Percentiles rank a stretch among this genome's conserved stretches.
Evolutionary conservation across 108 stramenopile genomes (phyloP).

Genomic region (Skeletonema costatum): DNA sequence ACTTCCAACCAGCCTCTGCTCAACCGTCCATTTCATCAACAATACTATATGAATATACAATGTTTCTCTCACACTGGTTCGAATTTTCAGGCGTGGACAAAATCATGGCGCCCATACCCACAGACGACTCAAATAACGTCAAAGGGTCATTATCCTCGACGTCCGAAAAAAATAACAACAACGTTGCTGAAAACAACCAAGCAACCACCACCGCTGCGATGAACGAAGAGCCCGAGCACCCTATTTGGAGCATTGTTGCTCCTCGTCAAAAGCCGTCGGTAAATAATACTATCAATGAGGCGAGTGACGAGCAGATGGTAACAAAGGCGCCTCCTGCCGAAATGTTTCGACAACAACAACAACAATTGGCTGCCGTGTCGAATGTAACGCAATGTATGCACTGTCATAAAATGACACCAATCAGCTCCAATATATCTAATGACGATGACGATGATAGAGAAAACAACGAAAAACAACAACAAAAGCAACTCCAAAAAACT

Average conservation of each 20-base stretch:
- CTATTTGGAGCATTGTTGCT: slow-evolving; percentile 34
- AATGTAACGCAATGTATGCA: slow-evolving; percentile 13
- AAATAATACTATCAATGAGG: background rate
- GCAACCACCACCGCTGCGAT: background rate
- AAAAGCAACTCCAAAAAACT: background rate
- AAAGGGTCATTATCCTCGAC: background rate
- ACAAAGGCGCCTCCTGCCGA: background rate
- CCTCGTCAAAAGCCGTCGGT: slow-evolving; percentile 7
- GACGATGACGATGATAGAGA: no score
- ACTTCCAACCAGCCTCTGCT: no score
- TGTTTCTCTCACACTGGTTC: slow-evolving; percentile 41
- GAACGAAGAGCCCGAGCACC: slow-evolving; percentile 1
- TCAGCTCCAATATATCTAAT: no score
- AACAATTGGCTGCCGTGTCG: background rate
- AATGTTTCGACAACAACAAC: background rate
- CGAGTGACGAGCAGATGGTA: background rate
- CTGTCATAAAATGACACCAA: slow-evolving; percentile 32
- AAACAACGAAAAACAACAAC: no score
- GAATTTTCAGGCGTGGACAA: slow-evolving; percentile 25
- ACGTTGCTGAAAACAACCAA: background rate
- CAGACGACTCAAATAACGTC: background rate
- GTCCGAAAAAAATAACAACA: background rate
- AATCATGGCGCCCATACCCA: slow-evolving; percentile 23
- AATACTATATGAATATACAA: background rate
- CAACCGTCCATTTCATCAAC: no score